phyloP scores from a whole-genome alignment of 2,329 filamentous ascomycete genomes.

The Xylariales sp. region DNA sequence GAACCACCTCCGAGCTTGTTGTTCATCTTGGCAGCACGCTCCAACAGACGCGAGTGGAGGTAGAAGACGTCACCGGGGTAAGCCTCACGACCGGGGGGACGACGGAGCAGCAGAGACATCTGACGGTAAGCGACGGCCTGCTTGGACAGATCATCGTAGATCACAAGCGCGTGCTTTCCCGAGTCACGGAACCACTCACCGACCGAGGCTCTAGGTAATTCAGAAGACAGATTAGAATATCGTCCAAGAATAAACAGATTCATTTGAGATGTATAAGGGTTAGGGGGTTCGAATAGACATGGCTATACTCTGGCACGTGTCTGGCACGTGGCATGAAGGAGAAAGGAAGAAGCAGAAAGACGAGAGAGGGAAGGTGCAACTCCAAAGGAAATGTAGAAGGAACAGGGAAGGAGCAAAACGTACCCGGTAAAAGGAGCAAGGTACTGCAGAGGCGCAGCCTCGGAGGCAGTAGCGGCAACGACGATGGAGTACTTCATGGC shows the following conservation, averaged over 20 bases:
- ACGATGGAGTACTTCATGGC: conserved; percentile 97
- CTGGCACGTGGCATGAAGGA: neutral
- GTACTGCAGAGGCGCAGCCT: conserved; percentile 93
- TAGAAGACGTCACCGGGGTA: conserved; percentile 99
- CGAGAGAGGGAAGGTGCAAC: too few relatives aligned
- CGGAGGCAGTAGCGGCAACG: conserved; percentile 93
- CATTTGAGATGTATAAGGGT: too few relatives aligned
- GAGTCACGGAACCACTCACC: conserved; percentile 77
- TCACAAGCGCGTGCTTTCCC: conserved; percentile 82
- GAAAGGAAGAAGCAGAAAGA: too few relatives aligned
- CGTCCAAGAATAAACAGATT: too few relatives aligned
- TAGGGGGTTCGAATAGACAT: conserved; percentile 1
- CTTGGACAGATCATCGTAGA: conserved; percentile 96
- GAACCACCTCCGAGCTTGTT: conserved; percentile 92
- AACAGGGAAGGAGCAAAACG: conserved; percentile 11
- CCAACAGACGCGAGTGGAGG: conserved; percentile 97
- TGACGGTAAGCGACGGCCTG: conserved; percentile 98
- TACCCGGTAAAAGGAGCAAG: conserved; percentile 84
- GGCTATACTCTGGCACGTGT: neutral
- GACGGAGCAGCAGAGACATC: conserved; percentile 96
- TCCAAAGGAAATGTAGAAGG: too few relatives aligned
- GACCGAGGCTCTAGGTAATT: too few relatives aligned
- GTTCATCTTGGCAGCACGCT: conserved; percentile 99
- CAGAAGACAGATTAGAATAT: too few relatives aligned
- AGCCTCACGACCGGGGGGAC: conserved; percentile 97